Evolutionary conservation across 2,329 filamentous ascomycete species (phyloP), one percentile per base, ranked within the genome.

Genomic region (Xylaria sp.): DNA sequence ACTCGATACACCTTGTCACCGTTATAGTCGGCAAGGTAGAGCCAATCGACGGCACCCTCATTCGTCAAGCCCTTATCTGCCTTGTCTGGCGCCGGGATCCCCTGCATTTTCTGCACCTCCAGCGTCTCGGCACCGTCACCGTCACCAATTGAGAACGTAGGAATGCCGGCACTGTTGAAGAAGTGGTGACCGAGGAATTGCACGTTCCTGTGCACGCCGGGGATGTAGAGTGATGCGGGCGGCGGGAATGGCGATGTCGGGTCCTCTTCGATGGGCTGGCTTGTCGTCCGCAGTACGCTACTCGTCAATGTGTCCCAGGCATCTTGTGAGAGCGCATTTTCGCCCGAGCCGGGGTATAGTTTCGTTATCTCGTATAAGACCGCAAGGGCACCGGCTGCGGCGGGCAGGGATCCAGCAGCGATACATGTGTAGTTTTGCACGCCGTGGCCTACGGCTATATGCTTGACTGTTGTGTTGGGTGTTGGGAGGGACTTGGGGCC

Each of bases 351-450:
- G 0, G 83, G 82, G 70, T 80, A 83, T n/a, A 84, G 73, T 3
- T 64, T 37, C 10, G 78, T 80, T 64, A 80, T 75, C 67, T 87
- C 83, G 78, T 83, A 85, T 61, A 87, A 79, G 57, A 81, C 79
- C 62, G 84, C 84, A 23, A 85, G 75, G 52, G 84, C 84, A 51
- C 84, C 84, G 18, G 74, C 78, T 72, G 4, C 67, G 67, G 35
- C 78, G 74, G 0, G 67, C 65, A 30, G 23, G 2, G 70, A 71
- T 8, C 73, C 71, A 13, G 68, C 63, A 10, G 67, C 58, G 35
- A 67, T 70, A 73, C 86, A 89, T 44, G 83, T 86, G 77, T 89
- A 89, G 79, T 89, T 89, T 69, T 89, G 86, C 67, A 86, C 81
- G 59, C 86, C 86, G 66, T 86, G 80, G 65, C 85, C 86, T 48